Evolutionary conservation across 73 alveolate species (phyloP).

Genomic region (Tetrahymena elliotti): DNA sequence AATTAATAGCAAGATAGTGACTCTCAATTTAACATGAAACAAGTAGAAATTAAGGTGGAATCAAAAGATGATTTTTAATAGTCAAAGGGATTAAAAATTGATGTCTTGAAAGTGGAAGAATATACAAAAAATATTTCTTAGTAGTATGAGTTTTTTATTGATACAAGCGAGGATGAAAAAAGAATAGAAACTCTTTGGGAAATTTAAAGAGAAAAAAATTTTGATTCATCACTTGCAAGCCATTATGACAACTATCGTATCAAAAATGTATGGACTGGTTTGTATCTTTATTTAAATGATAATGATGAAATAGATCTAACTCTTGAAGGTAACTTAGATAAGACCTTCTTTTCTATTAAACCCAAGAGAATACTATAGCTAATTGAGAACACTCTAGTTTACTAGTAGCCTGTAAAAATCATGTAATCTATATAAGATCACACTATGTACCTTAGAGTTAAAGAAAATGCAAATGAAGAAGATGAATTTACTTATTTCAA

Average conservation of each 20-base stretch:
- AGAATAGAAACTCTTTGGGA: neutral
- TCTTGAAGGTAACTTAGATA: neutral
- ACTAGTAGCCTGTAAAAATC: neutral
- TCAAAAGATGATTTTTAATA: neutral
- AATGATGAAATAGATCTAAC: neutral
- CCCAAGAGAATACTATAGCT: neutral
- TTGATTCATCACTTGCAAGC: neutral
- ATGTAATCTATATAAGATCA: neutral
- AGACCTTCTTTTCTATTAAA: neutral
- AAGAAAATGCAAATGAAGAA: neutral
- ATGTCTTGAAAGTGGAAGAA: neutral
- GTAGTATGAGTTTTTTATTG: neutral
- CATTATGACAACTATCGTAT: neutral
- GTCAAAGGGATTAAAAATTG: neutral
- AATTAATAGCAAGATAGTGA: neutral
- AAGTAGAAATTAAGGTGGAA: neutral
- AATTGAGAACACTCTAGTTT: neutral
- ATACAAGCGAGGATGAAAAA: neutral
- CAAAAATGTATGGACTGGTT: neutral
- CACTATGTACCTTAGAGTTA: neutral
- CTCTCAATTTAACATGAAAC: neutral
- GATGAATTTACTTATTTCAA: neutral
- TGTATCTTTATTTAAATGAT: neutral
- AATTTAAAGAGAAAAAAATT: neutral
- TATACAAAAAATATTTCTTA: neutral